These are phyloP conservation scores for Exophiala bonariae DNA, from an alignment of 2,329 filamentous ascomycete species.

Conservation along the genomic window DNA sequence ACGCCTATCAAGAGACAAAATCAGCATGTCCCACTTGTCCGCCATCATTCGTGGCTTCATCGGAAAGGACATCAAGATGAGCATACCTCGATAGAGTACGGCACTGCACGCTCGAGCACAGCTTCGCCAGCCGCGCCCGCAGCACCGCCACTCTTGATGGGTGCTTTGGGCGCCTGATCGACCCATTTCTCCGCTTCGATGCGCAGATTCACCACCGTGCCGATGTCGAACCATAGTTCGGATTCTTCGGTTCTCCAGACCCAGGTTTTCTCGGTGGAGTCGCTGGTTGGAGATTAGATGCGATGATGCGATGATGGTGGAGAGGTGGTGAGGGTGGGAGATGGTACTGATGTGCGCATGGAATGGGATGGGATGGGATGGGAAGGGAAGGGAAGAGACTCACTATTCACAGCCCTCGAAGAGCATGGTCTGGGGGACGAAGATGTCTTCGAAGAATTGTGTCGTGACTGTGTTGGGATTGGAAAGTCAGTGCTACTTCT, in stretches of 20 bases:
- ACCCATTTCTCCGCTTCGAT: conserved; percentile 89
- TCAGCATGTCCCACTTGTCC: conserved; percentile 10
- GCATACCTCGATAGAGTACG: conserved; percentile 49
- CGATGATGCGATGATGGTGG: no score
- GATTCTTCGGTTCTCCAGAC: conserved; percentile 76
- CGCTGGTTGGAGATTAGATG: conserved; percentile 51
- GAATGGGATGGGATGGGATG: conserved; percentile 9
- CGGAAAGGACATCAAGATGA: no score
- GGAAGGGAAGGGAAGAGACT: no score
- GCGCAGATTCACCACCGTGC: conserved; percentile 83
- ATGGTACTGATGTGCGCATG: no score
- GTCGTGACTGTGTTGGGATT: conserved; percentile 75
- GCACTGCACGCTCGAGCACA: conserved; percentile 24
- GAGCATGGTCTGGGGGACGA: conserved; percentile 71
- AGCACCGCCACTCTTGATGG: neutral
- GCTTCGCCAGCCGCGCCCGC: conserved; percentile 19
- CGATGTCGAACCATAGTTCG: conserved; percentile 81
- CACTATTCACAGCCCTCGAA: conserved; percentile 77
- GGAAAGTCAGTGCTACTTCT: no score
- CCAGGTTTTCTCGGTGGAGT: conserved; percentile 76
- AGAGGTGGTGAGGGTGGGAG: no score
- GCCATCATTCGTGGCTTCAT: conserved; percentile 10
- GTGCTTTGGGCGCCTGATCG: conserved; percentile 57
- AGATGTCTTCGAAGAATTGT: conserved; percentile 93
- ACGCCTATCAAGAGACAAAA: conserved; percentile 35